Conservation (phyloP, 2,329 filamentous ascomycete species). For the Aphanocladium album region DNA sequence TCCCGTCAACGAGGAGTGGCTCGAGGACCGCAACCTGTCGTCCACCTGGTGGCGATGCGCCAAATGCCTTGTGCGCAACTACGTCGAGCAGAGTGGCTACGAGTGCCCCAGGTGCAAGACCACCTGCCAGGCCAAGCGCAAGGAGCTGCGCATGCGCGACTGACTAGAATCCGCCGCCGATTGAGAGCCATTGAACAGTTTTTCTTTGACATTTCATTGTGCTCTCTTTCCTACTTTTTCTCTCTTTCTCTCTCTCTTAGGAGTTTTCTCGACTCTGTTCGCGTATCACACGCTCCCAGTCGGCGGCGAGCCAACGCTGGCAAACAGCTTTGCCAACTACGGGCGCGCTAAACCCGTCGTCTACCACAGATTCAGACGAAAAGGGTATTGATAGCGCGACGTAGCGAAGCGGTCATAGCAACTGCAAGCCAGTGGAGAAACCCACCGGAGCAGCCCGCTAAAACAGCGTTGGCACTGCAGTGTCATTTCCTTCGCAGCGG, state of each 20-base stretch:
- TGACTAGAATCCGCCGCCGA: constrained; percentile 9
- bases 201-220: background rate
- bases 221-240: background rate
- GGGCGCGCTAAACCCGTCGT: background rate
- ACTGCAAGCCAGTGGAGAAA: background rate
- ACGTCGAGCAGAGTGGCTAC: constrained; percentile 35
- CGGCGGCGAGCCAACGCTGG: constrained; percentile 2
- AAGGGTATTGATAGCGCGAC: background rate
- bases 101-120: constrained; percentile 44
- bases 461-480: background rate
- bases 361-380: background rate
- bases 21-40: constrained; percentile 33
- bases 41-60: constrained; percentile 50
- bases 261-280: background rate
- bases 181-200: background rate
- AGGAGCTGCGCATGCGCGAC: constrained; percentile 27
- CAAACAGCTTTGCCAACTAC: background rate
- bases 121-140: constrained; percentile 40
- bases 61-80: constrained; percentile 45
- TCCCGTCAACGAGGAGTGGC: constrained; percentile 31
- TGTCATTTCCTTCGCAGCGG: background rate
- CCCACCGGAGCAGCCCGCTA: background rate
- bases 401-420: background rate
- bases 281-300: constrained; percentile 5
- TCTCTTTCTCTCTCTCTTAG: background rate